phyloP scores from a whole-genome alignment of 2,329 filamentous ascomycete genomes.

The Dendryphion nanum region DNA sequence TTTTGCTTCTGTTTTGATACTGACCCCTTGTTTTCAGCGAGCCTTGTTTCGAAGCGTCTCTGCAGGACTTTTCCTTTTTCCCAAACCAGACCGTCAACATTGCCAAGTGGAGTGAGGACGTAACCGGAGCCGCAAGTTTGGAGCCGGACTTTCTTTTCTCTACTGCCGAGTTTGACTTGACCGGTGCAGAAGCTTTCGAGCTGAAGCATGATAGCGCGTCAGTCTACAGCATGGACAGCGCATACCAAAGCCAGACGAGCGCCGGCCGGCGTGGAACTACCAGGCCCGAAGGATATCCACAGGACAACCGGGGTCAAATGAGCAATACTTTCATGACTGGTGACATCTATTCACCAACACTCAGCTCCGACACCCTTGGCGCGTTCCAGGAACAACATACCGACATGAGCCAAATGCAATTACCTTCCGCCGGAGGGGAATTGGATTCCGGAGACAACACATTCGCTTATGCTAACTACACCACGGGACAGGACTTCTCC shows the following conservation, averaged over 20 bases:
- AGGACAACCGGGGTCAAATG: conserved; percentile 29
- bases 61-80: conserved; percentile 31
- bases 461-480: conserved; percentile 38
- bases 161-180: conserved; percentile 35
- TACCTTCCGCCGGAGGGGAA: conserved; percentile 26
- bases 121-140: conserved; percentile 32
- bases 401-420: conserved; percentile 35
- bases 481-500: conserved; percentile 35
- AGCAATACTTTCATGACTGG: conserved; percentile 29
- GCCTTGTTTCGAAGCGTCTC: conserved; percentile 37
- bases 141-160: conserved; percentile 34
- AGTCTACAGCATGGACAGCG: conserved; percentile 44
- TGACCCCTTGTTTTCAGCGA: conserved; percentile 39
- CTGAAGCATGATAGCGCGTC: conserved; percentile 38
- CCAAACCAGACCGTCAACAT: conserved; percentile 32
- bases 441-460: conserved; percentile 31
- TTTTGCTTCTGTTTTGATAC: conserved; percentile 24
- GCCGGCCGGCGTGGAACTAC: conserved; percentile 31
- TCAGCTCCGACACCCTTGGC: conserved; percentile 36
- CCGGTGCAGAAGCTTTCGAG: conserved; percentile 32
- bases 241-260: conserved; percentile 41
- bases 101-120: conserved; percentile 42
- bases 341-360: conserved; percentile 36
- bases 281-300: conserved; percentile 25
- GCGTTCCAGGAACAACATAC: conserved; percentile 28